Evolutionary conservation across 805 yeast species (phyloP), one percentile per base, ranked within the genome.

Genomic region (Wickerhamiella alocasiicola): DNA sequence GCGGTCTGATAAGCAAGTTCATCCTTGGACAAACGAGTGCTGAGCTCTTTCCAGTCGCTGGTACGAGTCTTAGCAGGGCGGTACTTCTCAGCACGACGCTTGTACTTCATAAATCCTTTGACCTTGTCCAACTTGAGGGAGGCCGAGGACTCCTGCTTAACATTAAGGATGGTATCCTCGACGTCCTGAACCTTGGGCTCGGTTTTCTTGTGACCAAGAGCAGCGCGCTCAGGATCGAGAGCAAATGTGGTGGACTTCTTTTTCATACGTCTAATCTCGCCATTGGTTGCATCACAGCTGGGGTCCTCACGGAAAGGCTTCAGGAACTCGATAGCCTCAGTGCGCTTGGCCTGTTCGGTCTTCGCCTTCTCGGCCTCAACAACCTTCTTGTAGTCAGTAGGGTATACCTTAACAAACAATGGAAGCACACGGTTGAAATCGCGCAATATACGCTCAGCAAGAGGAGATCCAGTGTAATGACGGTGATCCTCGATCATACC

Each of bases 401-500:
- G 97, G 57, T 91, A 73, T 24, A 87, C 95, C 68, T 87, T 88
- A 49, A 88, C 95, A 55, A 88, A 87, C 47, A 87, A 72, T 32
- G 87, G 83, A 58, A 88, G 67, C 59, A 81, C 72, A 53, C 94
- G 72, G 71, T 87, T 83, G 71, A 91, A 88, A 63, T 87, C 87
- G 48, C 66, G 70, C 66, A 88, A 71, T 47, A 91, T 72, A 45
- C 80, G 72, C 51, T 76, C 81, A 38, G 97, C 95, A 48, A 91
- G 72, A 56, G 80, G 88, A 31, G 97, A 88, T 25, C 78, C 81
- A 42, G 98, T 88, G 73, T 81, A 85, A 60, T 85, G 94, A 54
- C 85, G 78, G 62, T 91, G 97, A 56, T 91, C 95, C 63, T 88
- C 95, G 51, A 88, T 76, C 55, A 88, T 70, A 20, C 93, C 94